Evolutionary conservation across 140 eudicot genomes (phyloP), one percentile per base, ranked within the genome.

Genomic region (Senecio squalidus): DNA sequence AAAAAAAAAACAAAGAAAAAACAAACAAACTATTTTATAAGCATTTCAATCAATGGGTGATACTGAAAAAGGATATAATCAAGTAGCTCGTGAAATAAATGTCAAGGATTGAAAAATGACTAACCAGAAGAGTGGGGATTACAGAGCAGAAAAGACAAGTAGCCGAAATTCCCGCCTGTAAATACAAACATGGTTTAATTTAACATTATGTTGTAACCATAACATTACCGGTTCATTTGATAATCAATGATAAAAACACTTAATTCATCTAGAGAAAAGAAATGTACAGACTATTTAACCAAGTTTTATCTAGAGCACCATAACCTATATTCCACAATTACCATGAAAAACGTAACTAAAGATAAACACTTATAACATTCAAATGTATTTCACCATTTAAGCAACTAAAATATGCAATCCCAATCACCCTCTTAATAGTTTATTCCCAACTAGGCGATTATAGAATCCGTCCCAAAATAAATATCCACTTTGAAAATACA

Each of bases 101-200:
- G 41, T 20, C 24, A 9, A 30, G 41, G 54, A 67, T 46, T 66
- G n/a, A 41, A 44, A 64, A 61, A 68, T 4, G 17, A 79, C 90
- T 50, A 67, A 81, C 96, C 94, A 84, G 68, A 34, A 88, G 85
- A 16, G 96, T 62, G 2, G 96, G 96, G 46, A 88, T 88, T 20
- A 91, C 84, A 23, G 91, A 62, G 73, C 76, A 81, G 72, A 88
- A 88, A 9, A 88, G 91, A 91, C 87, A 74, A 17, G 91, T 81
- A 65, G 94, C 88, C 9, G 96, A 88, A 44, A 81, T 54, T 38
- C 88, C 94, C 33, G 80, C 70, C 96, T 84, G 75, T 48, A 79
- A 57, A 45, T 20, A 36, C n/a, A 23, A 25, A 23, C 30, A 23
- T 9, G 13, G 6, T 10, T 47, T n/a, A n/a, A 57, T 40, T 10